Evolutionary conservation across 2,329 filamentous ascomycete genomes (phyloP), one percentile per base, ranked within the genome.

Genomic region (Cryphonectria radicalis): DNA sequence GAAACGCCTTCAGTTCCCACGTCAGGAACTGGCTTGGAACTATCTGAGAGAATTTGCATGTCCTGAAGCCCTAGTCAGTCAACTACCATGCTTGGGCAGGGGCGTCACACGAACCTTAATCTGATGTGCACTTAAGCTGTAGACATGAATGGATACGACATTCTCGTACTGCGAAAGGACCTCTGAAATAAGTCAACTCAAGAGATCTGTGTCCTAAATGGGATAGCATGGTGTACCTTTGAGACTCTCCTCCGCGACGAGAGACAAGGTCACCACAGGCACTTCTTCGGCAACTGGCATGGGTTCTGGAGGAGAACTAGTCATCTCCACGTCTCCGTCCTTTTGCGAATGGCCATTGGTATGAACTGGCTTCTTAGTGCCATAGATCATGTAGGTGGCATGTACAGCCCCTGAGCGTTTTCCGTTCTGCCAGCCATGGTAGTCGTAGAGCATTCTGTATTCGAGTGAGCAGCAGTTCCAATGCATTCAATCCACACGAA

Each of bases 311-410:
- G 89, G 85, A 8, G 92, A 92, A 80, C 90, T 91, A 65, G 85
- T 87, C 82, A 93, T 91, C 62, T 91, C 89, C 70, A 94, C 88
- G 67, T 92, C 91, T n/a, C 84, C 88, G 76, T 91, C 86, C 50
- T 85, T 82, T 35, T 81, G 77, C 1, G 73, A 75, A 13, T 72
- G 71, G 40, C 72, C 70, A 40, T 72, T 73, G 66, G 66, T 59
- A 19, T 81, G 79, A 25, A 78, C 77, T 7, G 77, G 77, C 68
- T 81, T 85, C 77, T 89, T 92, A 32, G 84, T 88, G 55, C 95
- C 96, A 66, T 91, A 92, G 63, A 99, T 79, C 65, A 98, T 84
- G 81, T 98, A 99, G n/a, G 94, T 98, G 62, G 95, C 96, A 82
- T 97, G 89, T n/a, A 98, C 85, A 37, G 90, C 91, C 32, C 89